phyloP scores from a whole-genome alignment of 805 yeast genomes.

The Schwanniomyces pseudopolymorphus region DNA sequence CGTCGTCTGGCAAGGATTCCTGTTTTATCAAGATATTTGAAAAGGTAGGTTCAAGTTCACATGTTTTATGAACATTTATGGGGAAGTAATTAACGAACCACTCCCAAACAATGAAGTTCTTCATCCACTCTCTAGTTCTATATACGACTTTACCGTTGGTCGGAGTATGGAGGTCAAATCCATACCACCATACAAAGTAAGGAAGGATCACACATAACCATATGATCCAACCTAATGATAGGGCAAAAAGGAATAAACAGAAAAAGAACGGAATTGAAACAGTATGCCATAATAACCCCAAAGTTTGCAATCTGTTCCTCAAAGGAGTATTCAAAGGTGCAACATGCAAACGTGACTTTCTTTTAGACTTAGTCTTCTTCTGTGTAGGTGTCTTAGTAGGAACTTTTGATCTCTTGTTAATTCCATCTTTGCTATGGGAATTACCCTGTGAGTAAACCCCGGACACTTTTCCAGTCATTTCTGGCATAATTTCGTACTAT shows the following conservation, averaged over 20 bases:
- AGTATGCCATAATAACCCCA: slow-evolving; percentile 71
- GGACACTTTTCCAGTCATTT: background rate
- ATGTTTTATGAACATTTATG: slow-evolving; percentile 63
- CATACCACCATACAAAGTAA: slow-evolving; percentile 56
- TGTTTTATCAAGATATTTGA: slow-evolving; percentile 31
- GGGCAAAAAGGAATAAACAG: slow-evolving; percentile 50
- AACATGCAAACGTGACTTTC: slow-evolving; percentile 26
- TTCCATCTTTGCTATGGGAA: background rate
- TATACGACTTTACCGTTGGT: slow-evolving; percentile 67
- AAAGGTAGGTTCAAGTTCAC: slow-evolving; percentile 73
- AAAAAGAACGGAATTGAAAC: slow-evolving; percentile 63
- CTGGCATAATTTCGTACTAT: background rate
- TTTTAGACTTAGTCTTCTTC: background rate
- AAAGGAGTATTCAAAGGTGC: slow-evolving; percentile 61
- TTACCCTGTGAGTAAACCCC: background rate
- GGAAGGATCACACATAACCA: slow-evolving; percentile 68
- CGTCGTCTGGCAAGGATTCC: slow-evolving; percentile 31
- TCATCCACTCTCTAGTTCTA: slow-evolving; percentile 56
- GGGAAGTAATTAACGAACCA: slow-evolving; percentile 82
- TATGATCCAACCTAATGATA: slow-evolving; percentile 51
- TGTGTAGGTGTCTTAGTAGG: background rate
- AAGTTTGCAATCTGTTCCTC: slow-evolving; percentile 60
- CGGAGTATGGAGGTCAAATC: slow-evolving; percentile 65
- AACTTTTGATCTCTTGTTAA: background rate
- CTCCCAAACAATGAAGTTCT: slow-evolving; percentile 61